Evolutionary conservation across 2,329 filamentous ascomycete species (phyloP), one percentile per base, ranked within the genome.

Genomic region (Ophiostoma novo-ulmi): DNA sequence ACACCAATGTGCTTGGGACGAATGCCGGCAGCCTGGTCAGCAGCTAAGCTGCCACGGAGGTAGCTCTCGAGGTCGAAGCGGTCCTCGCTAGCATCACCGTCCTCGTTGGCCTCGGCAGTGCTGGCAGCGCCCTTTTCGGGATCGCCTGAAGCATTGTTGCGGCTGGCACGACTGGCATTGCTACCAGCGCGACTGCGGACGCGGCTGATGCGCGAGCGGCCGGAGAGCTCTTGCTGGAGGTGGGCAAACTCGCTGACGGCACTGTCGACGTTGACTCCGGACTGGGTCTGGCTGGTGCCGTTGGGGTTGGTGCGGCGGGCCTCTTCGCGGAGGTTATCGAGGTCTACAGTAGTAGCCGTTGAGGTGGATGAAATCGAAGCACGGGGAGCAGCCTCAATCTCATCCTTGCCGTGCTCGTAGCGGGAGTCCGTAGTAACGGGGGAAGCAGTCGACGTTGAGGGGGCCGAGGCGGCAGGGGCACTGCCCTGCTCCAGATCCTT

Each of bases 1-100:
- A 93, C 91, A 39, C 91, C 91, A 72, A 93, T 90, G 75, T 90
- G 88, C 82, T 96, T 96, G 5, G 88, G 84, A 72, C 88, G 89
- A 79, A 96, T 96, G 0, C 93, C 93, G 6, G 91, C 91, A 73
- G 90, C 88, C 72, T 86, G 85, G 76, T 93, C 91, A 10, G 92
- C 89, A 65, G 85, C 86, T 71, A 90, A 84, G 70, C 88, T 88
- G 2, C 92, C 91, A 64, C 91, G 87, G 72, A 97, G 81, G 3
- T 89, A 88, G 10, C 83, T 80, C 78, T 97, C 91, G 52, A 97
- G 82, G 77, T 97, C 89, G 79, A 95, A 97, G 11, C 84, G 82
- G 70, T 87, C 87, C 2, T 82, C 82, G 0, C 82, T 82, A 3
- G 48, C 64, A 79, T 79, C 0, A 79, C 76, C 1, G 79, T 77